These are phyloP conservation scores for Vitis rupestris DNA, from an alignment of 164 flowering plant species.

Conservation along the genomic window DNA sequence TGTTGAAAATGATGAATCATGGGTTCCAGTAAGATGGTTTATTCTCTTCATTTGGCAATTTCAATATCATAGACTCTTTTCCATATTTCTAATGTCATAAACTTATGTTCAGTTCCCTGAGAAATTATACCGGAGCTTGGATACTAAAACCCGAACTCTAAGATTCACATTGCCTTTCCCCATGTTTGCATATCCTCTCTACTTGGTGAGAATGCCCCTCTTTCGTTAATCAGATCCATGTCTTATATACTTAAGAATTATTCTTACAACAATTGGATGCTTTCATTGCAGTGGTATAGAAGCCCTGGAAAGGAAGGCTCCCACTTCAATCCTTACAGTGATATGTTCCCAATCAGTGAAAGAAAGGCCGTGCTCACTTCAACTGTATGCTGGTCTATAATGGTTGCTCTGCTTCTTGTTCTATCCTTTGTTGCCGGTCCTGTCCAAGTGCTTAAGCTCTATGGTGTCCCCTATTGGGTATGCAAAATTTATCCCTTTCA, in stretches of 20 bases:
- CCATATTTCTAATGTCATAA: too few species aligned
- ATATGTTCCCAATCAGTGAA: slow-evolving; percentile 74
- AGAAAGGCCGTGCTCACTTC: slow-evolving; percentile 72
- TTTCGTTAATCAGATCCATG: not conserved
- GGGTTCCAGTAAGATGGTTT: slow-evolving; percentile 66
- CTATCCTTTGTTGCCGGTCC: slow-evolving; percentile 68
- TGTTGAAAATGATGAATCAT: slow-evolving; percentile 86
- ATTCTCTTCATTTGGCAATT: too few species aligned
- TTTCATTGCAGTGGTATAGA: slow-evolving; percentile 58
- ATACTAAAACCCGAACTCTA: slow-evolving; percentile 28
- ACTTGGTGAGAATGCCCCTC: slow-evolving; percentile 48
- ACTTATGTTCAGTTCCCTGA: slow-evolving; percentile 46
- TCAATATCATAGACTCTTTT: too few species aligned
- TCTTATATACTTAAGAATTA: too few species aligned
- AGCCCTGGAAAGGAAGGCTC: slow-evolving; percentile 98
- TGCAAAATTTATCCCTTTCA: not conserved
- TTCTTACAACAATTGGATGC: too few species aligned
- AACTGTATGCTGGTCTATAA: slow-evolving; percentile 72
- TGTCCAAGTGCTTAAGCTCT: slow-evolving; percentile 67
- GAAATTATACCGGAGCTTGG: slow-evolving; percentile 50
- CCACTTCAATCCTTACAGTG: slow-evolving; percentile 77
- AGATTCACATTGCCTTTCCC: slow-evolving; percentile 66
- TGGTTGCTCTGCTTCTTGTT: slow-evolving; percentile 72
- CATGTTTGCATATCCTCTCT: slow-evolving; percentile 70
- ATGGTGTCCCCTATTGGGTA: slow-evolving; percentile 84